Evolutionary conservation across 1,284 basidiomycete species (phyloP).

Genomic region (Rhodotorula glutinis): DNA sequence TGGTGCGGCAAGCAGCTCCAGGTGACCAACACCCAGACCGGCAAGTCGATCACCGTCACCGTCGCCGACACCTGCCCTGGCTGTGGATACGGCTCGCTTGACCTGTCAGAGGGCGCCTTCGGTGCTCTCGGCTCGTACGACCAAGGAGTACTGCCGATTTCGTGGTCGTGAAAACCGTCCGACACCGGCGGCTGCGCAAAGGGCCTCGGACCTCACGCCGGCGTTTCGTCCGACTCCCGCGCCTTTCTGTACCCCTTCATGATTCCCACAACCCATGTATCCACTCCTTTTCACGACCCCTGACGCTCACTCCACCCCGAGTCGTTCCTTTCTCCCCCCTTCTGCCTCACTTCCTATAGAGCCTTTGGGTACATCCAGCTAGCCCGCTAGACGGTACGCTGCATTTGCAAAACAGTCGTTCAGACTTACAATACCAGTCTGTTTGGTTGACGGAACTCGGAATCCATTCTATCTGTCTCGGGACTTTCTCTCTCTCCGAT

Average conservation of each 20-base stretch:
- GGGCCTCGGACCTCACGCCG: background rate
- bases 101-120: slow-evolving; percentile 30
- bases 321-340: background rate
- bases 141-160: slow-evolving; percentile 28
- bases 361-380: background rate
- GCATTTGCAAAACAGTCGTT: slow-evolving; percentile 2
- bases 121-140: slow-evolving; percentile 10
- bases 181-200: background rate
- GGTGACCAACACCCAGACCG: slow-evolving; percentile 16
- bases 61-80: slow-evolving; percentile 26
- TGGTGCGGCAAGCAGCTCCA: slow-evolving; percentile 20
- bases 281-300: background rate
- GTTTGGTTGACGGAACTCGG: no score
- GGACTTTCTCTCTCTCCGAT: background rate
- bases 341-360: background rate
- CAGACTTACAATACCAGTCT: no score
- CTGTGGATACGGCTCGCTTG: slow-evolving; percentile 15
- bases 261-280: background rate
- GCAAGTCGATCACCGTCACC: slow-evolving; percentile 16
- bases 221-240: background rate
- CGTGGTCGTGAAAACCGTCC: slow-evolving; percentile 10
- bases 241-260: background rate
- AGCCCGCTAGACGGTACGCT: slow-evolving; percentile 2
- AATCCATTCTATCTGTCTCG: background rate
- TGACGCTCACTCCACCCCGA: background rate